phyloP scores from a whole-genome alignment of 371 early-diverging fungal genomes.

The Mucor racemosus region DNA sequence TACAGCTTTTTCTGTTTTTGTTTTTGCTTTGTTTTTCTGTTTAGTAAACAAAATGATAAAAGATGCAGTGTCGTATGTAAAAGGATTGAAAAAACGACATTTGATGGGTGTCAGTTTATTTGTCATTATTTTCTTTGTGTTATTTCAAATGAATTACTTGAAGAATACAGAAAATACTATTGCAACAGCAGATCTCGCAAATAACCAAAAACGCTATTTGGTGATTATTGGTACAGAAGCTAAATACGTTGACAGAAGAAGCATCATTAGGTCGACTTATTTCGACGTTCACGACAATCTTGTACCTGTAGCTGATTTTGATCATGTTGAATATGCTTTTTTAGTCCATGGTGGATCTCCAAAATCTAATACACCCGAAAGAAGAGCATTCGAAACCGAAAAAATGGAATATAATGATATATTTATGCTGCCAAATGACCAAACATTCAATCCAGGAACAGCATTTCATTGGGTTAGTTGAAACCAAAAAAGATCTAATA shows the following conservation, averaged over 20 bases:
- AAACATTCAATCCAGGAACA: constrained; percentile 35
- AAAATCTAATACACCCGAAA: constrained; percentile 37
- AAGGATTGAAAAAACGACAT: background rate
- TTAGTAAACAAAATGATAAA: background rate
- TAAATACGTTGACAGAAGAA: constrained; percentile 38
- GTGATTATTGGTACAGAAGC: constrained; percentile 57
- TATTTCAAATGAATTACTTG: constrained; percentile 4
- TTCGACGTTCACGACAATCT: constrained; percentile 59
- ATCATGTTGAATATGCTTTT: constrained; percentile 56
- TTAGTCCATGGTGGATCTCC: constrained; percentile 50
- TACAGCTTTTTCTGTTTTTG: background rate
- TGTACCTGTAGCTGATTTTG: constrained; percentile 41
- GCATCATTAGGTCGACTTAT: constrained; percentile 53
- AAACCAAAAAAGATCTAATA: background rate
- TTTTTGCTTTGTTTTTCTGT: background rate
- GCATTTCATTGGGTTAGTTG: constrained; percentile 40
- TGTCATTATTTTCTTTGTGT: background rate
- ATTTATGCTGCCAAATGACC: constrained; percentile 22
- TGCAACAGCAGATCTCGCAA: background rate
- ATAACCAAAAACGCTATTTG: constrained; percentile 24
- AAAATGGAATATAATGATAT: constrained; percentile 62
- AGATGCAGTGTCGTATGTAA: background rate
- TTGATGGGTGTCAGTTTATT: background rate
- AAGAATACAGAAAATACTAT: background rate
- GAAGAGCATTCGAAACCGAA: constrained; percentile 53